Evolutionary conservation across 129 eudicot genomes (phyloP).

Genomic region (Flaveria robusta): DNA sequence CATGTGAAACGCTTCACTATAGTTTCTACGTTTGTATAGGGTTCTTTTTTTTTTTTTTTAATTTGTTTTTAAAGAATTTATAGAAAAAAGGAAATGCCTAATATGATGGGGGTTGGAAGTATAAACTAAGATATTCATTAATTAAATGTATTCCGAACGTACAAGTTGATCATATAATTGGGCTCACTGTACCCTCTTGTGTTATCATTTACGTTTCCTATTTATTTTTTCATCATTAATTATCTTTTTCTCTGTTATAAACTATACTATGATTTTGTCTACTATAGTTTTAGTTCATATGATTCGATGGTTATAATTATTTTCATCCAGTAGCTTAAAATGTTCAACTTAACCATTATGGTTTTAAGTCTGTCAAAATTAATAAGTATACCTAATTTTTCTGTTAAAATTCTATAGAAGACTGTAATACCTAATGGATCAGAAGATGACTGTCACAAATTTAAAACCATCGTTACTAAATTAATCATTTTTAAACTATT

Average conservation of each 20-base stretch:
- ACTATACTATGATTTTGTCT: neutral
- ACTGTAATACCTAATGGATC: no score
- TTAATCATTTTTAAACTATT: no score
- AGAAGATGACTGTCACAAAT: no score
- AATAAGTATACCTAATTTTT: no score
- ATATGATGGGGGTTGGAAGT: neutral
- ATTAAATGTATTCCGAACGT: neutral
- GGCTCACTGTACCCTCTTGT: neutral
- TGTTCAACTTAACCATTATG: no score
- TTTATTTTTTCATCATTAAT: neutral
- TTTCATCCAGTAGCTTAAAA: no score
- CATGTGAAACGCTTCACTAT: slow-evolving; percentile 25
- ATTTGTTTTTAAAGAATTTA: neutral
- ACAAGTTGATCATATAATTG: slow-evolving; percentile 11
- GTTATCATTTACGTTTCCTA: neutral
- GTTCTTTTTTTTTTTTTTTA: neutral
- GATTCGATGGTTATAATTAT: neutral
- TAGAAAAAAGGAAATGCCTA: neutral
- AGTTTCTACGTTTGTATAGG: slow-evolving; percentile 18
- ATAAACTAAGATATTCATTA: neutral
- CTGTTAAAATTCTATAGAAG: no score
- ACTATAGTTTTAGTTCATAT: neutral
- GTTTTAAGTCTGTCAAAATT: no score
- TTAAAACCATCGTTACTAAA: no score
- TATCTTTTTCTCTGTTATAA: neutral